Evolutionary conservation across 345 rosid species (phyloP), one percentile per base, ranked within the genome.

Genomic region (Isatis tinctoria): DNA sequence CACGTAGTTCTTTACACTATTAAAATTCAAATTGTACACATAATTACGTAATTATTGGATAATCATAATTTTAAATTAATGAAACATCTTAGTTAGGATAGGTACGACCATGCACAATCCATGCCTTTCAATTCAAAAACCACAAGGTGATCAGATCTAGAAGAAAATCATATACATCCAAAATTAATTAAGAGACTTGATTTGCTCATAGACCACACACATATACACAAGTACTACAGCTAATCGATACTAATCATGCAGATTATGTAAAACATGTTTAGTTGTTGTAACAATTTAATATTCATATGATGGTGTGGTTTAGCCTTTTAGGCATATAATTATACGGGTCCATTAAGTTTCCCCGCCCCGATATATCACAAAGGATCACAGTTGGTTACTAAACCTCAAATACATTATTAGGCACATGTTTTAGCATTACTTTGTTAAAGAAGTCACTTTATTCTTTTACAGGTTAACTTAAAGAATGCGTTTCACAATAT

Each of bases 201-300:
- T 60, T 61, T 61, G 68, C 26, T 69, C 44, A 35, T 63, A 47
- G 51, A 76, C 60, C 60, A 70, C 57, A 54, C 16, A n/a, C n/a
- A 76, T 9, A 76, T 57, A 47, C 45, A 64, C 35, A 20, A 48
- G 33, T 36, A n/a, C 72, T 70, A 77, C 80, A 77, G 76, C 72
- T 65, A 70, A 72, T 64, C 67, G 52, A 61, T 69, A 10, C 17
- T 76, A 69, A 76, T 69, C 18, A 54, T 69, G 32, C 35, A 68
- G 33, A 62, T 61, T 26, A 69, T 76, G 79, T 53, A 61, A 67
- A 69, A 52, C 70, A 69, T 75, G 79, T 69, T 69, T n/a, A 69
- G 65, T 69, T 53, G 74, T 61, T 61, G 51, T 35, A 52, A 41
- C 58, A 33, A n/a, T 75, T 69, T 43, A 41, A 43, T 52, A 75